A percentile compares a stretch with the other conserved stretches of the same genome.
Conservation (phyloP, 768 basidiomycete species). For the Tylopilus sp. region DNA sequence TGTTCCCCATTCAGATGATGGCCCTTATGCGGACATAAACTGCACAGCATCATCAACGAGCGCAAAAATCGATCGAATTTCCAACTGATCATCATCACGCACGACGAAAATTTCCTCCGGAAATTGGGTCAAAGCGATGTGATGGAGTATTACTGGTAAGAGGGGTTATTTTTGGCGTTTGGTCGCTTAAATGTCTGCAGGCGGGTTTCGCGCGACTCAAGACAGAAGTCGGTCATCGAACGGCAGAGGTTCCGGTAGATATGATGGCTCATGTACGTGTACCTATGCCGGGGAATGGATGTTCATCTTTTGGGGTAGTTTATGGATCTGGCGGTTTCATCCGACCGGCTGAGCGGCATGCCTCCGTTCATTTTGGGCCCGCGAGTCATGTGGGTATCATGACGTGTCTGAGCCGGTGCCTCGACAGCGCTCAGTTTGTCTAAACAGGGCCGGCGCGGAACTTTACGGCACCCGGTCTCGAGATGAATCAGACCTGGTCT, state of each 20-base stretch:
- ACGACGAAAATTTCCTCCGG: conserved; percentile 92
- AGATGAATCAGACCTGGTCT: not conserved
- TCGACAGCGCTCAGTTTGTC: conserved; percentile 12
- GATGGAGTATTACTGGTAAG: conserved; percentile 93
- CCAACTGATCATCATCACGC: conserved; percentile 95
- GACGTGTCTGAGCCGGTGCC: conserved; percentile 13
- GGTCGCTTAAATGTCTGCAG: conserved; percentile 38
- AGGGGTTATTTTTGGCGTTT: not conserved
- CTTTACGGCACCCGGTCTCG: conserved; percentile 11
- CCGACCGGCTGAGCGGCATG: conserved; percentile 6
- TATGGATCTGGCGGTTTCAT: too few species aligned
- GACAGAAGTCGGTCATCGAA: conserved; percentile 79
- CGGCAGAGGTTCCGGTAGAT: conserved; percentile 61
- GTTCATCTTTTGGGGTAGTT: not conserved
- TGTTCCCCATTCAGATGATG: conserved; percentile 11
- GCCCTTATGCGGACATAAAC: not conserved
- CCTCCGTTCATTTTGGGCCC: not conserved
- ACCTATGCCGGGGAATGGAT: not conserved
- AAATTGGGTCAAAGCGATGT: conserved; percentile 87
- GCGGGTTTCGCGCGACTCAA: conserved; percentile 69
- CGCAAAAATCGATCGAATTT: conserved; percentile 87
- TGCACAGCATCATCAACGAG: conserved; percentile 86
- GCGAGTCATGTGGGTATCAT: conserved; percentile 7
- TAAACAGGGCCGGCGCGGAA: not conserved
- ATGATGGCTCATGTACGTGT: not conserved